Evolutionary conservation across 352 stramenopile genomes (phyloP).

Genomic region (Phytophthora cactorum): DNA sequence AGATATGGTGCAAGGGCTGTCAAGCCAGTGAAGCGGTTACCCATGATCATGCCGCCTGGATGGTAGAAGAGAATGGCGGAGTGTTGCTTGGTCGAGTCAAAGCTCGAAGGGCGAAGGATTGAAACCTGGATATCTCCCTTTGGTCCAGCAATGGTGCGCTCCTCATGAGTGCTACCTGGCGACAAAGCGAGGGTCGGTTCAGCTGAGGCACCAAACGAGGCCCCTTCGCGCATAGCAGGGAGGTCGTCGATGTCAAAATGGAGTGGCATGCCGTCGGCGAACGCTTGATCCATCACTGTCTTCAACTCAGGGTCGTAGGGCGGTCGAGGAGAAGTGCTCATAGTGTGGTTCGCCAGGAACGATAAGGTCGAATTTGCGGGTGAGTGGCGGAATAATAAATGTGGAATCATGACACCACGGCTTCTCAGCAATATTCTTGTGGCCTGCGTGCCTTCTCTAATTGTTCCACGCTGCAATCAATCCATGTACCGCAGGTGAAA

Average conservation of each 20-base stretch:
- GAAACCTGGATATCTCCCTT: conserved; percentile 29
- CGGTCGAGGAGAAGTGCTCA: conserved; percentile 17
- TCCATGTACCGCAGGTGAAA: too few species aligned
- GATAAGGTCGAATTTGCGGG: background rate
- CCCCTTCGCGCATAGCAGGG: conserved; percentile 12
- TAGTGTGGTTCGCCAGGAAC: background rate
- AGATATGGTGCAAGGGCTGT: conserved; percentile 21
- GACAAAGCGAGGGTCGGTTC: conserved; percentile 8
- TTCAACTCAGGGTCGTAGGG: conserved; percentile 32
- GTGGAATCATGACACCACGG: background rate
- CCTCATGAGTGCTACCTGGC: conserved; percentile 17
- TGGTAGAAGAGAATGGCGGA: conserved; percentile 38
- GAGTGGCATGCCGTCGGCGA: conserved; percentile 19
- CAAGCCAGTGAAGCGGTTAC: conserved; percentile 33
- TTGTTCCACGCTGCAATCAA: too few species aligned
- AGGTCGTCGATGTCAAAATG: conserved; percentile 19
- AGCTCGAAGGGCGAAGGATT: conserved; percentile 20
- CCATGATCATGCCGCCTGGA: conserved; percentile 36
- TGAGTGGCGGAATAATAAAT: background rate
- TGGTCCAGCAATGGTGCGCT: conserved; percentile 17
- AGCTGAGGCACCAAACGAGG: conserved; percentile 10
- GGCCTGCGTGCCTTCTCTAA: background rate
- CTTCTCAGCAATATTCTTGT: background rate
- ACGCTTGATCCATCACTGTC: conserved; percentile 13
- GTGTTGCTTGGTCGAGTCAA: conserved; percentile 24